Evolutionary conservation across 345 rosid genomes (phyloP).

Genomic region (Populus ilicifolia): DNA sequence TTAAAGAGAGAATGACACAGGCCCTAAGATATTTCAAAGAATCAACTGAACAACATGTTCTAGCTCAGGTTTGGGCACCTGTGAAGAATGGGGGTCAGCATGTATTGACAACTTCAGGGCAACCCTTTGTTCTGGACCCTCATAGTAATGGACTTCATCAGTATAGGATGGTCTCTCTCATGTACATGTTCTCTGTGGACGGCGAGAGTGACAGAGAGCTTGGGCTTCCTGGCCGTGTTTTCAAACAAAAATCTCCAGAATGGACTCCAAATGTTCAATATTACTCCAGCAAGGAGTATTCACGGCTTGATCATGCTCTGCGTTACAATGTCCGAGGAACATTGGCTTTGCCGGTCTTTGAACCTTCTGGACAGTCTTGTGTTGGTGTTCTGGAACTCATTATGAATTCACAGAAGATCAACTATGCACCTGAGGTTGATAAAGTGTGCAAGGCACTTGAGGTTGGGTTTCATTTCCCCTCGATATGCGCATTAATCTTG

Average conservation of each 20-base stretch:
- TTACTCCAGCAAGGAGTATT: constrained; percentile 75
- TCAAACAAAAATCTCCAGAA: constrained; percentile 71
- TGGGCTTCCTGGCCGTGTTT: constrained; percentile 97
- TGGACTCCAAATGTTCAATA: constrained; percentile 97
- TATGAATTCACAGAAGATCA: constrained; percentile 76
- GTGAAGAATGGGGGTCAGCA: constrained; percentile 51
- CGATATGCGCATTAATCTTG: neutral
- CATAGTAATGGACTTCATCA: constrained; percentile 68
- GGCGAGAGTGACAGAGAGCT: constrained; percentile 64
- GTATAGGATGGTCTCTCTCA: constrained; percentile 80
- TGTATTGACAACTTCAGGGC: constrained; percentile 80
- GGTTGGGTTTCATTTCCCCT: constrained; percentile 50
- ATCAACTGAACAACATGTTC: constrained; percentile 74
- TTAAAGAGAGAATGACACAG: constrained; percentile 83
- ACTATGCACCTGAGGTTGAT: constrained; percentile 89
- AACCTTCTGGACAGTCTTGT: constrained; percentile 72
- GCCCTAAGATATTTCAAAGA: constrained; percentile 79
- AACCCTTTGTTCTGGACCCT: constrained; percentile 82
- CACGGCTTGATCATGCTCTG: constrained; percentile 71
- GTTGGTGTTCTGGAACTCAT: constrained; percentile 89
- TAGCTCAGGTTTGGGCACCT: constrained; percentile 96
- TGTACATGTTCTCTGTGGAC: constrained; percentile 69
- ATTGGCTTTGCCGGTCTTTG: constrained; percentile 89
- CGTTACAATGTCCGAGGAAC: constrained; percentile 72
- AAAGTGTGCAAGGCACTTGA: constrained; percentile 97